phyloP scores from a whole-genome alignment of 2,329 filamentous ascomycete species.

The Scedosporium aurantiacum region DNA sequence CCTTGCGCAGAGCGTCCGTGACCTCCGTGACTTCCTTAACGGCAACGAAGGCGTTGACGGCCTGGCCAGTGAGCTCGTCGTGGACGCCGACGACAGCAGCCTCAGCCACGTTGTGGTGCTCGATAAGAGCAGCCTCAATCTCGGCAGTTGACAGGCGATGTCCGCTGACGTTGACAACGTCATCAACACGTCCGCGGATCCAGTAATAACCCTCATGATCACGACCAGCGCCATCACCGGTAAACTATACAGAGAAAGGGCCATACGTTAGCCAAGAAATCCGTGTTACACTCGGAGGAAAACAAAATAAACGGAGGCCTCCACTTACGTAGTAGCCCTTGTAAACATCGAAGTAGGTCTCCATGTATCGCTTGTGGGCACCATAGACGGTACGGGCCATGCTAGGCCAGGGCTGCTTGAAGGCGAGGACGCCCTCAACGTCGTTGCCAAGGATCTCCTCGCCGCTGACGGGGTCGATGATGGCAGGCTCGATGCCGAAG shows the following conservation, averaged over 20 bases:
- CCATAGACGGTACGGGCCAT: constrained; percentile 98
- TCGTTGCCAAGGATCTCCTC: constrained; percentile 91
- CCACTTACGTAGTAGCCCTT: constrained; percentile 86
- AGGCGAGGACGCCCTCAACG: constrained; percentile 90
- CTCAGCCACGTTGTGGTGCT: constrained; percentile 83
- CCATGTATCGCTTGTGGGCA: constrained; percentile 96
- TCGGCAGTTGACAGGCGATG: constrained; percentile 95
- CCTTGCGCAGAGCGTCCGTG: constrained; percentile 76
- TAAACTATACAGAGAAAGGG: constrained; percentile 49
- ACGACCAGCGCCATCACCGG: constrained; percentile 85
- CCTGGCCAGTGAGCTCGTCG: constrained; percentile 92
- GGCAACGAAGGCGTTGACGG: constrained; percentile 91
- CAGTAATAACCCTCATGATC: constrained; percentile 99
- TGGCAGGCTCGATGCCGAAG: constrained; percentile 95
- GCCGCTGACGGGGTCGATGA: constrained; percentile 92
- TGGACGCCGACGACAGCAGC: constrained; percentile 87
- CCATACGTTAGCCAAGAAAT: background rate
- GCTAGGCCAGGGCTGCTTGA: constrained; percentile 97
- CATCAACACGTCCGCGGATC: constrained; percentile 96
- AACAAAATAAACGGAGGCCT: constrained; percentile 1
- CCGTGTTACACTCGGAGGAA: constrained; percentile 7
- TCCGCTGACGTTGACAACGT: constrained; percentile 95
- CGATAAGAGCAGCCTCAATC: constrained; percentile 92
- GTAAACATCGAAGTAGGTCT: constrained; percentile 96
- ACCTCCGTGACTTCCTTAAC: constrained; percentile 80